Percentiles rank a stretch among this genome's conserved stretches.
Conservation (phyloP, 2,329 filamentous ascomycete genomes). For the Periconia sp. region DNA sequence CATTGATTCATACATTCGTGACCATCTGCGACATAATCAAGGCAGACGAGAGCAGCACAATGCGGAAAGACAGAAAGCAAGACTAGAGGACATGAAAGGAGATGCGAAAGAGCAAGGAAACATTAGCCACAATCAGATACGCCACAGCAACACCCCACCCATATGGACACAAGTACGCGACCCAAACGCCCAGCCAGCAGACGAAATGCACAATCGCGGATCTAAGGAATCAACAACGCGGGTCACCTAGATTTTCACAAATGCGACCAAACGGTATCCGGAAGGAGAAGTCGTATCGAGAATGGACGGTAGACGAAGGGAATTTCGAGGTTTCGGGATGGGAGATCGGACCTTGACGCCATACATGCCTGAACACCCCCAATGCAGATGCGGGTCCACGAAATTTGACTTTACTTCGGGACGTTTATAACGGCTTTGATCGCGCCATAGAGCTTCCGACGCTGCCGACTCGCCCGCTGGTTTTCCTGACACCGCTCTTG, state of each 20-base stretch:
- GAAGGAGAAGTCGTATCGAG: slow-evolving; percentile 18
- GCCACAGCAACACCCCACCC: slow-evolving; percentile 6
- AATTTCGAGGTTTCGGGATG: slow-evolving; percentile 11
- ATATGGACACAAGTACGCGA: slow-evolving; percentile 10
- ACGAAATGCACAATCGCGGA: slow-evolving; percentile 17
- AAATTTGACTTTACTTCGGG: slow-evolving; percentile 14
- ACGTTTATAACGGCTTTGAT: slow-evolving; percentile 32
- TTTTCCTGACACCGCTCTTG: slow-evolving; percentile 58
- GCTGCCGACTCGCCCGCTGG: slow-evolving; percentile 58
- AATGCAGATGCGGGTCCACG: slow-evolving; percentile 18
- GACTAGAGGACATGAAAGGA: not conserved
- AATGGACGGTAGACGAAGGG: not conserved
- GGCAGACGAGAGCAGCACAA: slow-evolving; percentile 1
- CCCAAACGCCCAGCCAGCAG: slow-evolving; percentile 33
- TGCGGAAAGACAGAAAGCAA: slow-evolving; percentile 3
- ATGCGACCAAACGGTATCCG: no score
- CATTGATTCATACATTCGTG: slow-evolving; percentile 27
- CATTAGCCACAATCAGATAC: not conserved
- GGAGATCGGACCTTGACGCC: slow-evolving; percentile 25
- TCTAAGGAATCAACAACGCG: no score
- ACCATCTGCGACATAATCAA: slow-evolving; percentile 9
- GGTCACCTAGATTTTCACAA: no score
- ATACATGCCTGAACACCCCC: slow-evolving; percentile 25
- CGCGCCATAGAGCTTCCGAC: slow-evolving; percentile 43
- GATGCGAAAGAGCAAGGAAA: slow-evolving; percentile 2